Evolutionary conservation across 129 eudicot species (phyloP).

Genomic region (Centrapalus pauciflorus): DNA sequence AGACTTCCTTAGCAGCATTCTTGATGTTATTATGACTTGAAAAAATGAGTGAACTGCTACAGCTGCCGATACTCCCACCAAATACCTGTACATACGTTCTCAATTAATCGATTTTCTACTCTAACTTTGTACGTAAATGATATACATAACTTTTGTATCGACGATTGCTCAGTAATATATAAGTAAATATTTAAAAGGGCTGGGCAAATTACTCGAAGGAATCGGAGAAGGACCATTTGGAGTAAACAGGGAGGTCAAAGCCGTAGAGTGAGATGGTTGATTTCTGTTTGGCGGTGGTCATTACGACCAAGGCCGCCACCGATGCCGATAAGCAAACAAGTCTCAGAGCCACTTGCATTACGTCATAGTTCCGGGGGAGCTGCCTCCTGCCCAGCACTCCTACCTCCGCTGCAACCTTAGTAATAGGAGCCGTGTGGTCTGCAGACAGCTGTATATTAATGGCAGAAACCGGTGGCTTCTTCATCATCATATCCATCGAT

Average conservation of each 20-base stretch:
- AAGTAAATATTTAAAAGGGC: too few species aligned
- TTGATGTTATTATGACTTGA: constrained; percentile 49
- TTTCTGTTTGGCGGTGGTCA: constrained; percentile 57
- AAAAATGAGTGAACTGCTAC: constrained; percentile 71
- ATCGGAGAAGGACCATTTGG: constrained; percentile 88
- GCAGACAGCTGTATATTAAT: constrained; percentile 31
- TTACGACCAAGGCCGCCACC: constrained; percentile 43
- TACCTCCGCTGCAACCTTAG: constrained; percentile 24
- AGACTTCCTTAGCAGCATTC: constrained; percentile 44
- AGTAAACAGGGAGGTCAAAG: constrained; percentile 59
- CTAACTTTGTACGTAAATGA: too few species aligned
- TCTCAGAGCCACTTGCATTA: constrained; percentile 40
- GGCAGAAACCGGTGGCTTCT: constrained; percentile 27
- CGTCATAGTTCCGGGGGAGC: constrained; percentile 29
- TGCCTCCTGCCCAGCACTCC: constrained; percentile 16
- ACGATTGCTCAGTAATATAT: too few species aligned
- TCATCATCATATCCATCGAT: constrained; percentile 19
- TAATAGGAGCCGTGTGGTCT: constrained; percentile 20
- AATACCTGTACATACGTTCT: constrained; percentile 41
- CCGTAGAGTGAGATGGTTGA: constrained; percentile 66
- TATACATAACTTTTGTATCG: too few species aligned
- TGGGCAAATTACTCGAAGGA: constrained; percentile 55
- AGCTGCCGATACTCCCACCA: constrained; percentile 78
- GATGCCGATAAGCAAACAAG: constrained; percentile 47
- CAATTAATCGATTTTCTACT: too few species aligned